Conservation (phyloP, 352 stramenopile species). For the Phytopythium mirpurense region DNA sequence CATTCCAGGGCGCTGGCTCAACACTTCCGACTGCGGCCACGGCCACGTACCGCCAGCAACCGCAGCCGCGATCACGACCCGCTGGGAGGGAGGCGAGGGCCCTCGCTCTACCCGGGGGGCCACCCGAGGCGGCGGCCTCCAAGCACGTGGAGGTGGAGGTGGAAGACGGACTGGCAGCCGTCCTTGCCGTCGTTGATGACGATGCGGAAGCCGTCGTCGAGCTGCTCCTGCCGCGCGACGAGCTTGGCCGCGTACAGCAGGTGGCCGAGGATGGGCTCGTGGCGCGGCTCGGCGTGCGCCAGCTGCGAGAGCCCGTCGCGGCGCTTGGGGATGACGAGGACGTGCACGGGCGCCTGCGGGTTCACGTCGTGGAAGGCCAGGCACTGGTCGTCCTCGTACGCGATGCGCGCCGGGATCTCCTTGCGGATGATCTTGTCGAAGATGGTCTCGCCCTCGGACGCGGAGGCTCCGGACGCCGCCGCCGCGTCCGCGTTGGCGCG, state of each 20-base stretch:
- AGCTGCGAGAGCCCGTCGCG: conserved; percentile 91
- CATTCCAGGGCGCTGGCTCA: too few species aligned
- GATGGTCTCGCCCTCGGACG: conserved; percentile 82
- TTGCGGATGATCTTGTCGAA: conserved; percentile 98
- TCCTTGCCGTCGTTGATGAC: conserved; percentile 97
- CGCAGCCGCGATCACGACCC: too few species aligned
- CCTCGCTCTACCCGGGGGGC: conserved; percentile 79
- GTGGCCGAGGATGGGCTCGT: conserved; percentile 92
- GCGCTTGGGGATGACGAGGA: conserved; percentile 97
- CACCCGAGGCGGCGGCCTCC: conserved; percentile 92
- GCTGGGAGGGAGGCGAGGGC: too few species aligned
- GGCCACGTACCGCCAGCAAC: too few species aligned
- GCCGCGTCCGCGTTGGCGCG: conserved; percentile 55
- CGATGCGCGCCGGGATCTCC: conserved; percentile 94
- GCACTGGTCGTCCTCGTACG: conserved; percentile 95
- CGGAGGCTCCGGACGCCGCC: conserved; percentile 23
- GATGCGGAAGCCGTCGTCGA: conserved; percentile 92
- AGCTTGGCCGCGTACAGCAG: conserved; percentile 92
- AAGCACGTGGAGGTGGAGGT: conserved; percentile 94
- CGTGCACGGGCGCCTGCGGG: conserved; percentile 93
- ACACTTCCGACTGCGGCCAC: too few species aligned
- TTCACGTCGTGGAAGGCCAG: conserved; percentile 98
- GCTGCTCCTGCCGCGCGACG: conserved; percentile 90
- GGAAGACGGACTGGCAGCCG: conserved; percentile 88
- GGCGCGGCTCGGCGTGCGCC: conserved; percentile 83